Percentiles rank a stretch among this genome's conserved stretches.
Conservation (phyloP, 495 filamentous ascomycete genomes). For the Podospora tetraspora region DNA sequence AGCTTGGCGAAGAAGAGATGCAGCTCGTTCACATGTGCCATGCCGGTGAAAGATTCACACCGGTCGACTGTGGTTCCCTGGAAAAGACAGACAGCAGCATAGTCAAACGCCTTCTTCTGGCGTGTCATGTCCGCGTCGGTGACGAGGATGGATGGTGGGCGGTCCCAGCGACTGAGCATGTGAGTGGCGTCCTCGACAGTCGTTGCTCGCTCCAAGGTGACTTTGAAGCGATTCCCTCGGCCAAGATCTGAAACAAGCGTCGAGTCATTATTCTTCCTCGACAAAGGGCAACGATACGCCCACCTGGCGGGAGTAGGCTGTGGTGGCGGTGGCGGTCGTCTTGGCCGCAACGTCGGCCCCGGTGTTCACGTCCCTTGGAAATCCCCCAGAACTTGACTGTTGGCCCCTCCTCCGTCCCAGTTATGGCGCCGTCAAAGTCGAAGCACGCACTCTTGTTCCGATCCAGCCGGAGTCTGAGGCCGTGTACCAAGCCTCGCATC, state of each 20-base stretch:
- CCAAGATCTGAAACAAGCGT: not conserved
- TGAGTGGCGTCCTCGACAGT: conserved; percentile 6
- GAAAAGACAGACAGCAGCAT: conserved; percentile 15
- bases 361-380: conserved; percentile 37
- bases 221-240: conserved; percentile 2
- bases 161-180: conserved; percentile 11
- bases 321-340: conserved; percentile 17
- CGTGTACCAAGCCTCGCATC: too few species aligned
- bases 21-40: conserved; percentile 19
- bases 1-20: conserved; percentile 24
- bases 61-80: conserved; percentile 28
- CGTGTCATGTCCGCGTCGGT: conserved; percentile 15
- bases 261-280: not conserved
- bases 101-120: conserved; percentile 12
- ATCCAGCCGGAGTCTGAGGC: too few species aligned
- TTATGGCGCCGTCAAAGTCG: conserved; percentile 37
- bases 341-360: conserved; percentile 40
- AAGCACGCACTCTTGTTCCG: too few species aligned
- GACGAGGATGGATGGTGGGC: conserved; percentile 19
- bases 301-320: not conserved
- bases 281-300: not conserved
- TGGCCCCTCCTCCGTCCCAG: conserved; percentile 28
- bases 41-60: conserved; percentile 31
- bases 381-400: conserved; percentile 40
- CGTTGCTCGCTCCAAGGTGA: conserved; percentile 3